Percentiles rank a stretch among this genome's conserved stretches.
Evolutionary conservation across 192 early-diverging fungal species (phyloP).

Genomic region (Obelidium mucronatum): DNA sequence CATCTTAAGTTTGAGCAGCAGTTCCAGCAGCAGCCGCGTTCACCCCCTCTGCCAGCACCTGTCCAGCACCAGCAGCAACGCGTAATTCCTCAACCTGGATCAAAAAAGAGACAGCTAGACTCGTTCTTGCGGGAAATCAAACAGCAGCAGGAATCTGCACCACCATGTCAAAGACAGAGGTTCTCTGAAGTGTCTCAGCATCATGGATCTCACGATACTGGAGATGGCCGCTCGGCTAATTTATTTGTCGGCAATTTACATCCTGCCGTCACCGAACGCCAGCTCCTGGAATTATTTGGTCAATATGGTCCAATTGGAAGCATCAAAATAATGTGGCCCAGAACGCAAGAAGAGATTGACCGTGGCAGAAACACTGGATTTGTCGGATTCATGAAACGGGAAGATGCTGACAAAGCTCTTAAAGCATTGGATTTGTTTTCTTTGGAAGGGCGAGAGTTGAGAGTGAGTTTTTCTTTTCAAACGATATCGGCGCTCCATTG

Average conservation of each 20-base stretch:
- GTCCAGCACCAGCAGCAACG: too few relatives aligned
- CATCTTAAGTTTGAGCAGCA: slow-evolving; percentile 37
- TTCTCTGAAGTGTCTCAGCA: too few relatives aligned
- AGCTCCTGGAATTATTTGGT: slow-evolving; percentile 79
- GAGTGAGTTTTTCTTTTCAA: slow-evolving; percentile 5
- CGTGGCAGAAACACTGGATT: slow-evolving; percentile 84
- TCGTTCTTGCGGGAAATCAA: slow-evolving; percentile 86
- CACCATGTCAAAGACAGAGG: slow-evolving; percentile 35
- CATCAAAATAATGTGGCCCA: slow-evolving; percentile 97
- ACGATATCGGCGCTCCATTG: too few relatives aligned
- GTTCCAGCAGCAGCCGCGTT: not conserved
- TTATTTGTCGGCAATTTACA: slow-evolving; percentile 84
- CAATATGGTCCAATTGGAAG: slow-evolving; percentile 84
- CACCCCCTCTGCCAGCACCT: not conserved
- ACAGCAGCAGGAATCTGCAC: not conserved
- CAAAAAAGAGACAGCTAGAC: slow-evolving; percentile 85
- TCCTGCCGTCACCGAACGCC: slow-evolving; percentile 74
- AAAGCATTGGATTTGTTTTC: slow-evolving; percentile 72
- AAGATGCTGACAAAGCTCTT: slow-evolving; percentile 73
- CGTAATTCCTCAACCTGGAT: slow-evolving; percentile 12
- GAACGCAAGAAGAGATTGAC: slow-evolving; percentile 81
- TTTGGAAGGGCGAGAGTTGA: slow-evolving; percentile 17
- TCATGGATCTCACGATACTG: too few relatives aligned
- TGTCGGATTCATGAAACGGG: slow-evolving; percentile 87
- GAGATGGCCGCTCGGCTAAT: slow-evolving; percentile 73